Evolutionary conservation across 768 basidiomycete genomes (phyloP).

Genomic region (Multifurca ochricompacta): DNA sequence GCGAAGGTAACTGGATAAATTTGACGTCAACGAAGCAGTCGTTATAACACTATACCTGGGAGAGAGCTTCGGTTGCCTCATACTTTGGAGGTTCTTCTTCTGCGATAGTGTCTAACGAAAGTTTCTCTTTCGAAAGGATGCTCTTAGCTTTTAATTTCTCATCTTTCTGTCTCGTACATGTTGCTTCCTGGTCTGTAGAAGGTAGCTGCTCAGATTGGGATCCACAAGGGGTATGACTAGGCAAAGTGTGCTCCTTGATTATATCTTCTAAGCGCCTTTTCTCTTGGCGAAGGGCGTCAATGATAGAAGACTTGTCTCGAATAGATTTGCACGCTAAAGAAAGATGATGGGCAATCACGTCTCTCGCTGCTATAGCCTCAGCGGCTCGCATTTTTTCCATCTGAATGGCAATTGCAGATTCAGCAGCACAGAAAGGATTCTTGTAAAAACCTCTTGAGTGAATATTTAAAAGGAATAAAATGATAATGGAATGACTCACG

Average conservation of each 20-base stretch:
- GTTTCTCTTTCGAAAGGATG: background rate
- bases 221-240: background rate
- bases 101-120: background rate
- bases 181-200: conserved; percentile 3
- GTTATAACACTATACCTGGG: background rate
- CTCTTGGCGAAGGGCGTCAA: conserved; percentile 12
- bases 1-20: background rate
- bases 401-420: conserved; percentile 21
- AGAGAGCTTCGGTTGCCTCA: conserved; percentile 11
- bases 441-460: conserved; percentile 14
- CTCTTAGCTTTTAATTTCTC: background rate
- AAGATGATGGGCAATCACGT: conserved; percentile 19
- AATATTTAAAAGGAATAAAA: no score
- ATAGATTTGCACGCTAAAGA: conserved; percentile 19
- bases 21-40: background rate
- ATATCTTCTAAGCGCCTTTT: conserved; percentile 24
- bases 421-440: conserved; percentile 19
- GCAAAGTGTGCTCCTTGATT: conserved; percentile 26
- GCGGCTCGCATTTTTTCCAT: conserved; percentile 14
- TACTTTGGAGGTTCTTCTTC: conserved; percentile 16
- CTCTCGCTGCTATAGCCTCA: conserved; percentile 20
- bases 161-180: background rate
- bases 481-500: background rate
- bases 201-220: background rate
- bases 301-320: conserved; percentile 17